phyloP scores from a whole-genome alignment of 2,329 filamentous ascomycete species.

The Fusarium algeriense region DNA sequence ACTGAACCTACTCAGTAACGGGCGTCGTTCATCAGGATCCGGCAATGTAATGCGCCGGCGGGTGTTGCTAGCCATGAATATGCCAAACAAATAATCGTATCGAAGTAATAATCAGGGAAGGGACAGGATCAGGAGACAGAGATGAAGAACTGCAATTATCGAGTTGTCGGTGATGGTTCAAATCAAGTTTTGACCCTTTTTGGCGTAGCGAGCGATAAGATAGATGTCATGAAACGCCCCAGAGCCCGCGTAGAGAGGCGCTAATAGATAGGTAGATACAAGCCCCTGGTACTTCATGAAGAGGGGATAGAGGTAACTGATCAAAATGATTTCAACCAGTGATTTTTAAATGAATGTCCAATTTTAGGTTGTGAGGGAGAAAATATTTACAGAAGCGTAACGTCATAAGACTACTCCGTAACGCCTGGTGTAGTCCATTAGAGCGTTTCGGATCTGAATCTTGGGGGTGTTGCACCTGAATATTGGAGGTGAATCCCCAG shows the following conservation, averaged over 20 bases:
- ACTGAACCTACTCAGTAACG: constrained; percentile 52
- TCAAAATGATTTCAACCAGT: not conserved
- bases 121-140: not conserved
- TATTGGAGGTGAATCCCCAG: constrained; percentile 1
- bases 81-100: not conserved
- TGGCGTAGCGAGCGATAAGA: constrained; percentile 31
- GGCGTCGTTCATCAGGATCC: constrained; percentile 52
- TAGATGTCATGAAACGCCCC: constrained; percentile 5
- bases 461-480: constrained; percentile 18
- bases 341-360: not conserved
- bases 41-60: constrained; percentile 51
- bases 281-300: not conserved
- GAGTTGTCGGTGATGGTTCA: constrained; percentile 19
- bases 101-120: not conserved
- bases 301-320: constrained; percentile 7
- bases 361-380: not conserved
- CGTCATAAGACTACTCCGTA: constrained; percentile 32
- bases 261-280: constrained; percentile 5
- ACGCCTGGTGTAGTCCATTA: not conserved
- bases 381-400: constrained; percentile 22
- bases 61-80: constrained; percentile 41
- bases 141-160: constrained; percentile 13
- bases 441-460: constrained; percentile 38
- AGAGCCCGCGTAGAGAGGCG: constrained; percentile 2
- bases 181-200: constrained; percentile 35